Evolutionary conservation across 331 rosid genomes (phyloP), one percentile per base, ranked within the genome.

Genomic region (Quercus lobata): DNA sequence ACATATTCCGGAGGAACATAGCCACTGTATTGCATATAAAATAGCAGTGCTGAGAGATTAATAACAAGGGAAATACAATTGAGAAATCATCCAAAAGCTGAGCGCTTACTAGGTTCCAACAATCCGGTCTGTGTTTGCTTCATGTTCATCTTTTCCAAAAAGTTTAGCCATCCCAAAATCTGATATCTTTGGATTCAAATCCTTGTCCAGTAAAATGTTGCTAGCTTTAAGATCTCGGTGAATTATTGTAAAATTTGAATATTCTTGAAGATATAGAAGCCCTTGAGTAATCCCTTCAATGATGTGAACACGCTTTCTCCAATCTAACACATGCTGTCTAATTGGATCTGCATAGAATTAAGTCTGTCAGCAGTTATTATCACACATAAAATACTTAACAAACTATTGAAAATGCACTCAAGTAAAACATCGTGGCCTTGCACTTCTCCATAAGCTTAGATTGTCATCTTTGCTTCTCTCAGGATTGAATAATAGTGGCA

Each of bases 211-310:
- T 57, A 89, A 81, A 72, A 89, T 83, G 57, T 91, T 91, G 57
- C 92, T 89, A 32, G 91, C 81, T 84, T 91, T 91, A 18, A 91
- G 55, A 83, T 89, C 91, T 24, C 91, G 62, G 49, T 88, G 93
- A 75, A 89, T 88, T 57, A 91, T 85, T 3, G 91, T 91, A 21
- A 85, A 79, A 71, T 88, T 91, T 35, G 94, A 91, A 71, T 88
- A 88, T 70, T 91, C 92, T 72, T 89, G 91, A 68, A 91, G 91
- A 78, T 91, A 91, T 12, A 89, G 79, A 78, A 91, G 91, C 60
- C 91, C 94, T 72, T 89, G 94, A 72, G 77, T 88, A 74, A 91
- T 52, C 32, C 94, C 94, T 82, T 91, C 92, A 34, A 91, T 88
- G 75, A 88, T 84, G 29, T 82, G 86, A 24, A 88, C 87, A 30